phyloP scores from a whole-genome alignment of 2,329 filamentous ascomycete species.

The Botrytis pseudocinerea region DNA sequence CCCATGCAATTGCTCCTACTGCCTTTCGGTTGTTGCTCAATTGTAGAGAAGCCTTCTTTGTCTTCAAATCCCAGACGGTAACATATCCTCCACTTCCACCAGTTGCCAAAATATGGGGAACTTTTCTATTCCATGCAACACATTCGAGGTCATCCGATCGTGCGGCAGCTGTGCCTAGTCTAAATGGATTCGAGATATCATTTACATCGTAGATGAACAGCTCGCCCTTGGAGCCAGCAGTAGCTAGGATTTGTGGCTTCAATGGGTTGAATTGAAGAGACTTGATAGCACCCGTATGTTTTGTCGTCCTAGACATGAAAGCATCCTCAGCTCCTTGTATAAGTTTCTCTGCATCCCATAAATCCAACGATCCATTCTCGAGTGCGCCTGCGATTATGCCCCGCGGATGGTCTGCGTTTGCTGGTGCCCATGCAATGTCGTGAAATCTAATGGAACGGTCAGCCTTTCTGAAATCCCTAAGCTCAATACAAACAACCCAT shows the following conservation, averaged over 20 bases:
- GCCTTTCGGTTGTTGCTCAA: constrained; percentile 92
- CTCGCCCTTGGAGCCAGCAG: constrained; percentile 91
- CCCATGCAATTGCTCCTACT: constrained; percentile 95
- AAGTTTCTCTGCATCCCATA: constrained; percentile 84
- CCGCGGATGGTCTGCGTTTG: constrained; percentile 72
- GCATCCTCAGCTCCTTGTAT: constrained; percentile 63
- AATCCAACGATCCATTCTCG: constrained; percentile 88
- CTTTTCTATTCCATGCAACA: constrained; percentile 97
- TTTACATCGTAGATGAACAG: constrained; percentile 94
- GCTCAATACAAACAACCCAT: not conserved
- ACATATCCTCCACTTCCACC: constrained; percentile 92
- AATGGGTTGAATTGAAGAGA: constrained; percentile 95
- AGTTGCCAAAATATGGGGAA: constrained; percentile 92
- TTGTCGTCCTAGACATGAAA: constrained; percentile 81
- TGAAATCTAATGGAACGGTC: constrained; percentile 70
- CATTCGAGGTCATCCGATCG: constrained; percentile 95
- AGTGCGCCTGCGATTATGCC: constrained; percentile 94
- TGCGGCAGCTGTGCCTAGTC: constrained; percentile 82
- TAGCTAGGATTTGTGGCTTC: constrained; percentile 86
- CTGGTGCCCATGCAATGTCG: constrained; percentile 90
- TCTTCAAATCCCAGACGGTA: constrained; percentile 97
- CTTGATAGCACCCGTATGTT: constrained; percentile 92
- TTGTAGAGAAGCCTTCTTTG: constrained; percentile 94
- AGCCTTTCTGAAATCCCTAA: constrained; percentile 15
- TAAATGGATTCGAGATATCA: constrained; percentile 83